Evolutionary conservation across 805 yeast genomes (phyloP).

Genomic region (Ogataea polymorpha): DNA sequence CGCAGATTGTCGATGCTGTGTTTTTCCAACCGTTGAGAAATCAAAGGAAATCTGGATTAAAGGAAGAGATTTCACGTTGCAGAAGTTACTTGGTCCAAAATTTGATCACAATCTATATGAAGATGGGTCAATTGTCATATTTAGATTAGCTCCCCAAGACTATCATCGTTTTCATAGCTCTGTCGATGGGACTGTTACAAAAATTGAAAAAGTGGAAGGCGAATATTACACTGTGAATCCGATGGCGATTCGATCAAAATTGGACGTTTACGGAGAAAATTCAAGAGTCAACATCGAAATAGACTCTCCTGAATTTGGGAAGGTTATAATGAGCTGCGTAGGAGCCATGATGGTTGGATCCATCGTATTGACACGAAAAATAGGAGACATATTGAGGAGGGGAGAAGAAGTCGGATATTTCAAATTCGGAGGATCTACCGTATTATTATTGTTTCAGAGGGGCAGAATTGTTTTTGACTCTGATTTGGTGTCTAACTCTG

Average conservation of each 20-base stretch:
- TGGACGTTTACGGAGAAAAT: slow-evolving; percentile 93
- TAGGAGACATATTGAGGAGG: slow-evolving; percentile 55
- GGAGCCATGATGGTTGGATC: slow-evolving; percentile 99
- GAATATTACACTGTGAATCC: slow-evolving; percentile 96
- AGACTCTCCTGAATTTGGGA: slow-evolving; percentile 72
- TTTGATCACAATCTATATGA: slow-evolving; percentile 41
- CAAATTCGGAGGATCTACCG: slow-evolving; percentile 94
- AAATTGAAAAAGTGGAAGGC: slow-evolving; percentile 71
- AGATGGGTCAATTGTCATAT: slow-evolving; percentile 68
- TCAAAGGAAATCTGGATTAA: slow-evolving; percentile 89
- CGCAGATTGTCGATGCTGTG: slow-evolving; percentile 85
- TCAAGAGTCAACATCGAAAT: slow-evolving; percentile 76
- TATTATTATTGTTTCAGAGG: slow-evolving; percentile 60
- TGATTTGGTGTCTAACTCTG: slow-evolving; percentile 69
- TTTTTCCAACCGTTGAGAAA: slow-evolving; percentile 51
- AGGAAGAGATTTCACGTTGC: slow-evolving; percentile 70
- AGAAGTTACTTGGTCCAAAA: slow-evolving; percentile 40
- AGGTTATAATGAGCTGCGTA: slow-evolving; percentile 71
- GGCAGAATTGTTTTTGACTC: slow-evolving; percentile 58
- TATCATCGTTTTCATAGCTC: slow-evolving; percentile 93
- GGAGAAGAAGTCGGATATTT: slow-evolving; percentile 92
- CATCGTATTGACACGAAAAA: slow-evolving; percentile 63
- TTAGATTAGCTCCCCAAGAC: slow-evolving; percentile 94
- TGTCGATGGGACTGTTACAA: slow-evolving; percentile 68
- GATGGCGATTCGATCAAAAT: slow-evolving; percentile 85